Percentiles rank a stretch among this genome's conserved stretches.
These are phyloP conservation scores for Paralagenidium karlingii DNA, from an alignment of 352 stramenopile species.

Conservation along the genomic window DNA sequence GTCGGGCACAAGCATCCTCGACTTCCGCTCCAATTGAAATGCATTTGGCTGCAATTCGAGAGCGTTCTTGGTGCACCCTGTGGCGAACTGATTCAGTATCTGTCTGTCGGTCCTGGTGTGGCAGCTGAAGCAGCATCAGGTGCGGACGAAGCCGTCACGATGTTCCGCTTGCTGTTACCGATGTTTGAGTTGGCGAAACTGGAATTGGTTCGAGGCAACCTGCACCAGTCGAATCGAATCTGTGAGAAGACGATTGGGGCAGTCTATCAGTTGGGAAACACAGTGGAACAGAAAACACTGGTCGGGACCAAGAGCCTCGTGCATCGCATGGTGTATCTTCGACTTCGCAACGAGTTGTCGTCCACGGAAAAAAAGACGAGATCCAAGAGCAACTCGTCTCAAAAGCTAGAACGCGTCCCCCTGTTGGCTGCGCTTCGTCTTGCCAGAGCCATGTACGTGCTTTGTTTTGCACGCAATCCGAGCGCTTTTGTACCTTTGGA, in stretches of 20 bases:
- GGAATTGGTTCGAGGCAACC: no score
- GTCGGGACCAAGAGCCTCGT: slow-evolving; percentile 34
- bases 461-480: slow-evolving; percentile 23
- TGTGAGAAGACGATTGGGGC: no score
- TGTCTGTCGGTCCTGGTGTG: no score
- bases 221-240: background rate
- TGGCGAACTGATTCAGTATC: no score
- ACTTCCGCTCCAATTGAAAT: no score
- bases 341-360: slow-evolving; percentile 22
- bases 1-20: background rate
- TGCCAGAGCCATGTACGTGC: slow-evolving; percentile 18
- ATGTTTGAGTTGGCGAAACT: slow-evolving; percentile 15
- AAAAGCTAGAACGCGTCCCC: slow-evolving; percentile 1
- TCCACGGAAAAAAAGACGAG: background rate
- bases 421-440: slow-evolving; percentile 7
- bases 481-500: slow-evolving; percentile 19
- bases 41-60: no score
- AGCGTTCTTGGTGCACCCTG: no score
- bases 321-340: slow-evolving; percentile 45
- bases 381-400: background rate
- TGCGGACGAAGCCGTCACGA: no score
- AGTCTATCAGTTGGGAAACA: background rate
- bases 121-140: no score
- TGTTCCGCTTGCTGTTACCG: no score
- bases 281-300: slow-evolving; percentile 4